Base-by-base conservation (phyloP, 495 filamentous ascomycete genomes). In the Hypoxylon perforatum region DNA sequence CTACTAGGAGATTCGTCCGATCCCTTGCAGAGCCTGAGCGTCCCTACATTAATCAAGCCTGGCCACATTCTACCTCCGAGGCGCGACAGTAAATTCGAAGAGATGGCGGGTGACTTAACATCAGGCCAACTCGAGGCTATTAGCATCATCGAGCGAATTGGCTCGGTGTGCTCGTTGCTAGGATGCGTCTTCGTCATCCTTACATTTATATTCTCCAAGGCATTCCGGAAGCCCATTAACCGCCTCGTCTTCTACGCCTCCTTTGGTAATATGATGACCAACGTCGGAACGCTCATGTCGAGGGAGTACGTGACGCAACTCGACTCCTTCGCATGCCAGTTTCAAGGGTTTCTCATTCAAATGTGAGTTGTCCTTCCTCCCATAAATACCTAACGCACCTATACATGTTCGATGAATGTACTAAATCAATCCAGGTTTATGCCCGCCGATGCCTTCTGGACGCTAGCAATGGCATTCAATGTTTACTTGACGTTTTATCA, bases 211-310 rank as follows among this genome's bases (percentile, higher is more conserved):
- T 62, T 78, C 14, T 89, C 81, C 9, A 78, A 78, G 18, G 78
- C 82, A 35, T 91, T 92, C 69, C 86, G 89, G 60, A 93, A 94
- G 76, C 92, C 93, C n/a, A 93, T 97, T 78, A 96, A 96, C 69
- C 85, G 92, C 3, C 80, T 97, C 3, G 86, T 94, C 9, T 96
- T 96, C 75, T 94, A 89, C 71, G 92, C 93, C 2, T 90, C 89
- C 4, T 91, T 92, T 70, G 93, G 92, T 33, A 97, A 97, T 69
- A 81, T 94, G 35, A 80, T 93, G 75, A 88, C 90, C 50, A 95
- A 92, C 75, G 83, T 93, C 14, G 93, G 89, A 3, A 92, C 92
- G 0, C 73, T 96, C 22, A 91, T 94, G 65, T 87, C 89, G 0
- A 81, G 83, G 36, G 82, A 80, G n/a, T 87, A 84, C 17, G 79